Conservation (phyloP, 2,329 filamentous ascomycete species). For the Curvularia sp. region DNA sequence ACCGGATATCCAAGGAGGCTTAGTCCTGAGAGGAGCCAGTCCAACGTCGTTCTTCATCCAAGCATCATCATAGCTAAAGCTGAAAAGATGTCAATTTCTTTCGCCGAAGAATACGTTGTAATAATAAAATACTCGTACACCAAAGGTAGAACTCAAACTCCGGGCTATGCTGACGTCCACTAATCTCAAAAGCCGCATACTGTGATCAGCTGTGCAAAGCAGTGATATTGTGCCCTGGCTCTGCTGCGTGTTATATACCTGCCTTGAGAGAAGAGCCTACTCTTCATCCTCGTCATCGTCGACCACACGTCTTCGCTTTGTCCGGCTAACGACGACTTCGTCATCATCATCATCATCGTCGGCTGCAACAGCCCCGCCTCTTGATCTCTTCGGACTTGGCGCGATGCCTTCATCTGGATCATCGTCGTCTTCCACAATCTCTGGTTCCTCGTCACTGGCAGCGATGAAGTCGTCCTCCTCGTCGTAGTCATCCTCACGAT, state of each 20-base stretch:
- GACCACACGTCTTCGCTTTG: constrained; percentile 55
- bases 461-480: constrained; percentile 81
- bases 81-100: not conserved
- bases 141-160: constrained; percentile 21
- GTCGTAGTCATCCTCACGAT: constrained; percentile 77
- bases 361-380: constrained; percentile 37
- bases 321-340: constrained; percentile 40
- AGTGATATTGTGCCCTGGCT: not conserved
- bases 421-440: constrained; percentile 67
- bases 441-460: constrained; percentile 74
- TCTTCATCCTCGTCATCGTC: constrained; percentile 60
- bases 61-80: not conserved
- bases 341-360: constrained; percentile 47
- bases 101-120: not conserved
- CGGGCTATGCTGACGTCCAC: constrained; percentile 35
- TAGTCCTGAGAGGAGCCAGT: not conserved
- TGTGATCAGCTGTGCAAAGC: not conserved
- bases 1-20: constrained; percentile 11
- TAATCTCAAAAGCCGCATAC: constrained; percentile 1
- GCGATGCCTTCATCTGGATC: constrained; percentile 58
- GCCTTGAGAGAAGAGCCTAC: constrained; percentile 13
- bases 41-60: too few species aligned
- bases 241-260: not conserved
- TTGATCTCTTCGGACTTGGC: constrained; percentile 52
- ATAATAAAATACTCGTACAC: constrained; percentile 13